Evolutionary conservation across 768 basidiomycete genomes (phyloP).

Genomic region (Russula vinacea): DNA sequence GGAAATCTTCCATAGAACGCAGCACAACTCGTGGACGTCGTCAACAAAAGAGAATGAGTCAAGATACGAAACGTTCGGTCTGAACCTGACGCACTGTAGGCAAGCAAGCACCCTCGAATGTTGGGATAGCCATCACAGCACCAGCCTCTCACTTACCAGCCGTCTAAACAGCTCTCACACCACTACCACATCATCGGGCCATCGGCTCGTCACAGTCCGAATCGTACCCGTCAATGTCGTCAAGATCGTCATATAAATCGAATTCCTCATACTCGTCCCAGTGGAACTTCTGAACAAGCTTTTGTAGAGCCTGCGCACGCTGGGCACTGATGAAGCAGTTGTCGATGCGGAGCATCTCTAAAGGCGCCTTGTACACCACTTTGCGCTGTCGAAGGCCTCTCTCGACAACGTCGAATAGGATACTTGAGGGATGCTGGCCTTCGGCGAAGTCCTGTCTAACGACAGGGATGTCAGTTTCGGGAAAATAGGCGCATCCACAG

Average conservation of each 20-base stretch:
- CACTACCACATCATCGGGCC: background rate
- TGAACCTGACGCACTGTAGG: no score
- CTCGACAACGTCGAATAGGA: background rate
- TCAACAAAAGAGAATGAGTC: no score
- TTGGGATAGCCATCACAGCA: no score
- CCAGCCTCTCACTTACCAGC: background rate
- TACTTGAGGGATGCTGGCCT: background rate
- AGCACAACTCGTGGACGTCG: no score
- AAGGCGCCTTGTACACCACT: background rate
- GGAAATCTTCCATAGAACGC: no score
- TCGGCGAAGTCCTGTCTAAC: constrained; percentile 6
- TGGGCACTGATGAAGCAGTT: background rate
- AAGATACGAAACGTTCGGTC: no score
- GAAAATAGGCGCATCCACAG: background rate
- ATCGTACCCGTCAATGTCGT: background rate
- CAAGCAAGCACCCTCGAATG: no score
- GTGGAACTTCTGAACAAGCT: constrained; percentile 3
- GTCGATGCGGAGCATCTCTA: constrained; percentile 2
- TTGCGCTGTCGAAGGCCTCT: constrained; percentile 6
- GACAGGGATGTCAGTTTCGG: constrained; percentile 15
- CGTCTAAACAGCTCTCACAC: constrained; percentile 8
- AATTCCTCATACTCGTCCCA: background rate
- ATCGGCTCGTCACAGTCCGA: background rate
- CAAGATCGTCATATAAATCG: background rate
- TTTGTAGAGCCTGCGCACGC: background rate